Evolutionary conservation across 768 basidiomycete genomes (phyloP).

Genomic region (Russula sp.): DNA sequence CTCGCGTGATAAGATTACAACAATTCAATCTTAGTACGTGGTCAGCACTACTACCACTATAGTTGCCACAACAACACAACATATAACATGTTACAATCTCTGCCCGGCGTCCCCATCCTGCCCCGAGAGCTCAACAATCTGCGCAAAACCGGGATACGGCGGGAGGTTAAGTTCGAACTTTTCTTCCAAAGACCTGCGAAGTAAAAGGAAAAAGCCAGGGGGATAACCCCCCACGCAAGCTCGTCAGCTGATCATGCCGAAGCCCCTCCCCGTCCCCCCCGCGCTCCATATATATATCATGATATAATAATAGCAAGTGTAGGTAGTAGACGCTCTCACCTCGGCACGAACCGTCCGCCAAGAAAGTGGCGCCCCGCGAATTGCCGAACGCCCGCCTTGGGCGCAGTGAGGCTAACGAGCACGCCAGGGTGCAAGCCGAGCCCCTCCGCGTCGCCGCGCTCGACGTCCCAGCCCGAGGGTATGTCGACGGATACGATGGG

Average conservation of each 20-base stretch:
- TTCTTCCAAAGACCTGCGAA: conserved; percentile 58
- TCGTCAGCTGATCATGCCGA: no score
- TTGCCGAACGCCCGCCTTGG: conserved; percentile 76
- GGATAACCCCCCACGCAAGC: no score
- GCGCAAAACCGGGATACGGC: conserved; percentile 67
- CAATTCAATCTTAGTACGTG: no score
- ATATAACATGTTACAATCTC: conserved; percentile 16
- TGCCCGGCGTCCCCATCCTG: conserved; percentile 13
- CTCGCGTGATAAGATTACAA: not conserved
- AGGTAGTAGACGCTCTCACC: conserved; percentile 36
- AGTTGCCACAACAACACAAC: not conserved
- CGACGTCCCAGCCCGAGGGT: conserved; percentile 95
- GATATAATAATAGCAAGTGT: no score
- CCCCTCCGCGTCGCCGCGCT: conserved; percentile 55
- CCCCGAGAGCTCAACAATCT: conserved; percentile 71
- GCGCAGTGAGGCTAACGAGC: conserved; percentile 87
- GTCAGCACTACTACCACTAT: no score
- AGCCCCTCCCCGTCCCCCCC: not conserved
- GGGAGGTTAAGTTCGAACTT: conserved; percentile 79
- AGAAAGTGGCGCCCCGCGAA: conserved; percentile 87
- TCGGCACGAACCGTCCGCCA: conserved; percentile 89
- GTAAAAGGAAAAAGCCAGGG: not conserved
- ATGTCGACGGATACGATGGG: conserved; percentile 96
- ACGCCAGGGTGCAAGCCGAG: conserved; percentile 68
- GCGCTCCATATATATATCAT: no score